Conservation (phyloP, 805 yeast species). For the Kluyveromyces starmeri region DNA sequence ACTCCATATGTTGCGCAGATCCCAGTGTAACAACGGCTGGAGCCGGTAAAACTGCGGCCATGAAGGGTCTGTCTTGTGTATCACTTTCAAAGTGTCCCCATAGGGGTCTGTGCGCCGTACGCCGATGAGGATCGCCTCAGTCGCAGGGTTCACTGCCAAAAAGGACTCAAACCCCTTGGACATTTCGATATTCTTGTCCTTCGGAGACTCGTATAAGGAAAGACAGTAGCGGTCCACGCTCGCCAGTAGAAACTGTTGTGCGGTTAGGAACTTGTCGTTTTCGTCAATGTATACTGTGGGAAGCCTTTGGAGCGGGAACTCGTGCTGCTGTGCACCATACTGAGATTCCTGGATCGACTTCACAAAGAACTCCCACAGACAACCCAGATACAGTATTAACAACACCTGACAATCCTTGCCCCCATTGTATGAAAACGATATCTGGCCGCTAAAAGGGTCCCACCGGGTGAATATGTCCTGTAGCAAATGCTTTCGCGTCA, state of each 20-base stretch:
- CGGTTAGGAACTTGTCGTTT: constrained; percentile 62
- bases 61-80: constrained; percentile 74
- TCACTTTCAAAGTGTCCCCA: constrained; percentile 46
- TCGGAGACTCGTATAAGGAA: constrained; percentile 32
- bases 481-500: constrained; percentile 17
- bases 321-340: constrained; percentile 15
- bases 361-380: constrained; percentile 28
- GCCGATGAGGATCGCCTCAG: constrained; percentile 80
- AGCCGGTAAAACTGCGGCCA: constrained; percentile 86
- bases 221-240: constrained; percentile 51
- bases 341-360: constrained; percentile 17
- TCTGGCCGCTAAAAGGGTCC: constrained; percentile 34
- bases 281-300: constrained; percentile 67
- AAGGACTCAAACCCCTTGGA: constrained; percentile 63
- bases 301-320: constrained; percentile 17
- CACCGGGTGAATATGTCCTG: constrained; percentile 23
- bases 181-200: constrained; percentile 33
- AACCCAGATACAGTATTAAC: constrained; percentile 65
- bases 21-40: constrained; percentile 89
- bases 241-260: constrained; percentile 52
- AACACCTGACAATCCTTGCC: constrained; percentile 95
- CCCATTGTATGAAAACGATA: constrained; percentile 86
- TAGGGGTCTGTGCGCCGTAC: constrained; percentile 83
- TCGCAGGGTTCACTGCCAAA: constrained; percentile 39
- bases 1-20: constrained; percentile 75